phyloP scores from a whole-genome alignment of 139 green algal species.

The Micractinium sp. region DNA sequence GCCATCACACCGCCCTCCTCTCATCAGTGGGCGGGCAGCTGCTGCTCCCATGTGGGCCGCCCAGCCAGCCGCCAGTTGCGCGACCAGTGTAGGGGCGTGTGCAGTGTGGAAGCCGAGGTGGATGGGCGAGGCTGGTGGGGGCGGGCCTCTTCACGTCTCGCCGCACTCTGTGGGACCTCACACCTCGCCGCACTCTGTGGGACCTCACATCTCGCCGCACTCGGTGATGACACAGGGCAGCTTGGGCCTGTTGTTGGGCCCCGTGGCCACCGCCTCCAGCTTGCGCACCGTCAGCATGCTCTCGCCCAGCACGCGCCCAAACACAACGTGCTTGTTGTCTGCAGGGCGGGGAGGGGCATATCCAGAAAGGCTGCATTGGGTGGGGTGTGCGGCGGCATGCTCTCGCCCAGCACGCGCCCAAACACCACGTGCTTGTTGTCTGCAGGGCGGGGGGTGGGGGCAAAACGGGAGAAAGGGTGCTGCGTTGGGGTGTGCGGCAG shows the following conservation, averaged over 20 bases:
- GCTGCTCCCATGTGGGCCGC: neutral
- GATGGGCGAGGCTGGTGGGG: neutral
- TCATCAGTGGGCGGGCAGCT: neutral
- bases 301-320: slow-evolving; percentile 88
- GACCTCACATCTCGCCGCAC: slow-evolving; percentile 21
- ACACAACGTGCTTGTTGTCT: slow-evolving; percentile 97
- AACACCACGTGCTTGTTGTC: too few species aligned
- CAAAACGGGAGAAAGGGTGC: neutral
- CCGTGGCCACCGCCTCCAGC: slow-evolving; percentile 91
- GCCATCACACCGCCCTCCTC: too few species aligned
- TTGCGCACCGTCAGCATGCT: slow-evolving; percentile 92
- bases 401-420: too few species aligned
- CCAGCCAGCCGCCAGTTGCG: neutral
- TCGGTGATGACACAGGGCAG: slow-evolving; percentile 77
- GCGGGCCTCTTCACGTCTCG: too few species aligned
- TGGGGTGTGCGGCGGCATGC: neutral
- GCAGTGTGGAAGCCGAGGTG: neutral
- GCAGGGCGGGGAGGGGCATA: neutral
- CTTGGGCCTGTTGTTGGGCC: slow-evolving; percentile 87
- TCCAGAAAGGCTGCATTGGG: neutral
- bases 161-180: neutral
- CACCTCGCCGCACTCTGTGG: neutral
- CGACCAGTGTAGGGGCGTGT: neutral
- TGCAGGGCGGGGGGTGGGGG: neutral
- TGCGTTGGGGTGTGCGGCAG: too few species aligned